Evolutionary conservation across 352 stramenopile species (phyloP).

Genomic region (Globisporangium nagaii): DNA sequence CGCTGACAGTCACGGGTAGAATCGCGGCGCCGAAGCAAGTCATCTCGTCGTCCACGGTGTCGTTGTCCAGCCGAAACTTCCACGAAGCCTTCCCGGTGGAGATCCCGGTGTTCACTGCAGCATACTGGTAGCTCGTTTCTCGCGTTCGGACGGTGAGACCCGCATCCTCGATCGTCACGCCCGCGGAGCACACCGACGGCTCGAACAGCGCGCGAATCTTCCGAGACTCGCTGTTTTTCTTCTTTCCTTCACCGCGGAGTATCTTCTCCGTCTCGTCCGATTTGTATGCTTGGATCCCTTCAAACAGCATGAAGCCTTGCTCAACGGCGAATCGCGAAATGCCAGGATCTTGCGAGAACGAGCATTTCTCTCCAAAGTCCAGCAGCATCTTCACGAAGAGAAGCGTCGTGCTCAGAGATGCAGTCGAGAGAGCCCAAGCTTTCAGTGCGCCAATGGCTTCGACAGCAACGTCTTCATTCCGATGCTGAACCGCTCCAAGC

Average conservation of each 20-base stretch:
- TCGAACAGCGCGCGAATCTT: conserved; percentile 79
- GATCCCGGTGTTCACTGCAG: conserved; percentile 75
- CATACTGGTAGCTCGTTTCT: conserved; percentile 87
- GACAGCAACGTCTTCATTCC: conserved; percentile 46
- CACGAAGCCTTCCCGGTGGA: conserved; percentile 75
- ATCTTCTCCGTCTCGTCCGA: conserved; percentile 32
- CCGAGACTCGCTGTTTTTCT: conserved; percentile 48
- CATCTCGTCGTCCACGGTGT: conserved; percentile 90
- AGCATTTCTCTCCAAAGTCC: conserved; percentile 17
- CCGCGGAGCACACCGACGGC: conserved; percentile 65
- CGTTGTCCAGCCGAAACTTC: conserved; percentile 85
- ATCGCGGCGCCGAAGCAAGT: conserved; percentile 89
- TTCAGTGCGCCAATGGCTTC: conserved; percentile 62
- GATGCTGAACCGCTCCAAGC: conserved; percentile 32
- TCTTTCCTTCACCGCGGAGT: conserved; percentile 29
- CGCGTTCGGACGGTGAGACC: conserved; percentile 68
- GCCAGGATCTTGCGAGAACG: conserved; percentile 1
- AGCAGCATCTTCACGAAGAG: conserved; percentile 72
- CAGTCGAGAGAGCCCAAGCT: conserved; percentile 73
- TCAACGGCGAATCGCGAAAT: conserved; percentile 38
- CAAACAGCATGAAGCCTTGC: conserved; percentile 33
- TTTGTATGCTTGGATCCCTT: conserved; percentile 44
- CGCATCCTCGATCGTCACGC: conserved; percentile 74
- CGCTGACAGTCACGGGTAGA: conserved; percentile 80
- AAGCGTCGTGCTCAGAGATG: conserved; percentile 63